Conservation (phyloP, 345 rosid species). For the Carallia brachiata region DNA sequence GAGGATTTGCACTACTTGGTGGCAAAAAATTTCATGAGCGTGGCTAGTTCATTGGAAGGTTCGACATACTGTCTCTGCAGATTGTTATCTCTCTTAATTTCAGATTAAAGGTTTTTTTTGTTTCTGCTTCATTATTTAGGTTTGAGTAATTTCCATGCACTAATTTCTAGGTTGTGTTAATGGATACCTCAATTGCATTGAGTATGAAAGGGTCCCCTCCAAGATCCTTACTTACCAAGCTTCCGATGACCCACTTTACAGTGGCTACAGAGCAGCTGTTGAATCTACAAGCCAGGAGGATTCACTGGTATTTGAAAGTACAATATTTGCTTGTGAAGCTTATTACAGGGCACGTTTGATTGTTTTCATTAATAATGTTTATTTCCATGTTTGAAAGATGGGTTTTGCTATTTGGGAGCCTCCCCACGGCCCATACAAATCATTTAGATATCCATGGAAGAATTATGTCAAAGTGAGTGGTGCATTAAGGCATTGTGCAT, state of each 20-base stretch:
- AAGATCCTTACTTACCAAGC: slow-evolving; percentile 88
- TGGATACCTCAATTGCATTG: slow-evolving; percentile 66
- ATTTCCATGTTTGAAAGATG: slow-evolving; percentile 43
- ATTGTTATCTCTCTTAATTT: neutral
- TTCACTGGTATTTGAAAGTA: slow-evolving; percentile 55
- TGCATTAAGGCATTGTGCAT: slow-evolving; percentile 91
- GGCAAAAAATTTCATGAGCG: slow-evolving; percentile 75
- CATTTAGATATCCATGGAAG: slow-evolving; percentile 83
- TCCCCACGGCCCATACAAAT: slow-evolving; percentile 87
- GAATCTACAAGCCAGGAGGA: slow-evolving; percentile 93
- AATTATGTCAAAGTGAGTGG: slow-evolving; percentile 86
- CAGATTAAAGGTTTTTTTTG: neutral
- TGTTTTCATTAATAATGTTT: slow-evolving; percentile 16
- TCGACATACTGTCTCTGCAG: slow-evolving; percentile 1
- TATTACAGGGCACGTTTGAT: neutral
- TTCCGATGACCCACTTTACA: slow-evolving; percentile 81
- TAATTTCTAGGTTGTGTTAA: slow-evolving; percentile 61
- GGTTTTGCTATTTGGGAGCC: slow-evolving; percentile 98
- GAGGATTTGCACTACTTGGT: slow-evolving; percentile 92
- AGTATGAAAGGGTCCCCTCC: slow-evolving; percentile 73
- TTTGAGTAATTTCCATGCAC: slow-evolving; percentile 18
- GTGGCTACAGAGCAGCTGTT: slow-evolving; percentile 83
- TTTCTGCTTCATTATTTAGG: slow-evolving; percentile 6
- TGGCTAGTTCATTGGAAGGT: slow-evolving; percentile 92
- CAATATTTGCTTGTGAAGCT: slow-evolving; percentile 8